These are phyloP conservation scores for Epithele typhae DNA, from an alignment of 768 basidiomycete genomes.

Conservation along the genomic window DNA sequence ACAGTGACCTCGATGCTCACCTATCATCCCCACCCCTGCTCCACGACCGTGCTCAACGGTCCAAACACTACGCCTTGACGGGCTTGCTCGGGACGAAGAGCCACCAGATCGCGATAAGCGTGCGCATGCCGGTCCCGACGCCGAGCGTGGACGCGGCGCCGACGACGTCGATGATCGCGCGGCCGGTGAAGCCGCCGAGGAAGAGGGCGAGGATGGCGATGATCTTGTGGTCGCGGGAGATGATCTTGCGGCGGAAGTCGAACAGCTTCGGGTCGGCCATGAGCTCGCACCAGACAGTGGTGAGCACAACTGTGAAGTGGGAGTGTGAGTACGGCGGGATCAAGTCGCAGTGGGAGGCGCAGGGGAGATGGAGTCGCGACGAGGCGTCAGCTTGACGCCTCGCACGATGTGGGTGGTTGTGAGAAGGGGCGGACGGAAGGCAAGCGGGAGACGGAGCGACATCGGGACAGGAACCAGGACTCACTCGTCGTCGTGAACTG, in stretches of 20 bases:
- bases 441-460: not conserved
- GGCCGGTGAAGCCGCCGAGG: constrained; percentile 66
- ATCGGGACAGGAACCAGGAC: too few species aligned
- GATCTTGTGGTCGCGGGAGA: constrained; percentile 66
- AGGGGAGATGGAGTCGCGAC: not conserved
- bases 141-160: constrained; percentile 41
- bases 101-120: constrained; percentile 63
- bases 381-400: too few species aligned
- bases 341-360: not conserved
- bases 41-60: constrained; percentile 3
- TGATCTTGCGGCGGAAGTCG: constrained; percentile 44
- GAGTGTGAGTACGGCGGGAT: not conserved
- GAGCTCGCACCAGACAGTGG: constrained; percentile 87
- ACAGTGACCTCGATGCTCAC: not conserved
- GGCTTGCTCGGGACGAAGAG: constrained; percentile 51
- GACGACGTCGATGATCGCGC: constrained; percentile 29
- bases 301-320: constrained; percentile 82
- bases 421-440: not conserved
- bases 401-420: too few species aligned
- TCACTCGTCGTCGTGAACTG: constrained; percentile 75
- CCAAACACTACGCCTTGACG: constrained; percentile 10
- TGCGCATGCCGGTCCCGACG: constrained; percentile 56
- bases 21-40: not conserved
- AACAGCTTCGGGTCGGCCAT: constrained; percentile 79
- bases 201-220: constrained; percentile 68